phyloP scores from a whole-genome alignment of 2,329 filamentous ascomycete genomes.

The Drechslerella dactyloides region DNA sequence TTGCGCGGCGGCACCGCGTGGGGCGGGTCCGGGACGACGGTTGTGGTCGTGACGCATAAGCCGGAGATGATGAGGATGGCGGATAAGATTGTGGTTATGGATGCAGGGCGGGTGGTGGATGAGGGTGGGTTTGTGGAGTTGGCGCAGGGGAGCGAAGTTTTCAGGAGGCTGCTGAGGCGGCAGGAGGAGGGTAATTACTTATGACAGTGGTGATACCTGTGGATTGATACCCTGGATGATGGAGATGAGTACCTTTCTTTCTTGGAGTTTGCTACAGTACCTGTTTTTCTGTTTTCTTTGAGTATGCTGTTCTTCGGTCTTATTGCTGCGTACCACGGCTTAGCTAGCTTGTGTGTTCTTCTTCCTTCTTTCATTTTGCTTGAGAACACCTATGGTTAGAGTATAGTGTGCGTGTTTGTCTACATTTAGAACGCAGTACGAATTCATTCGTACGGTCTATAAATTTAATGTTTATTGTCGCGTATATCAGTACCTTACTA shows the following conservation, averaged over 20 bases:
- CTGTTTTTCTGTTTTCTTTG: not conserved
- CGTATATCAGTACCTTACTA: too few species aligned
- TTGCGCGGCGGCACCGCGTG: slow-evolving; percentile 57
- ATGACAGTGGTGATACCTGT: slow-evolving; percentile 11
- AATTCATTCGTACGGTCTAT: too few species aligned
- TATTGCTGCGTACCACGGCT: too few species aligned
- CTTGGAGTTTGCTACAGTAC: not conserved
- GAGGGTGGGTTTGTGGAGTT: slow-evolving; percentile 71
- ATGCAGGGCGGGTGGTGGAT: slow-evolving; percentile 71
- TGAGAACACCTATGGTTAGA: too few species aligned
- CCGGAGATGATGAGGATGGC: slow-evolving; percentile 85
- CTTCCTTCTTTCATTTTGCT: too few species aligned
- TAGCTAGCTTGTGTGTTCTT: not conserved
- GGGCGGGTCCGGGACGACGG: slow-evolving; percentile 60
- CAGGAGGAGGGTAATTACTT: slow-evolving; percentile 46
- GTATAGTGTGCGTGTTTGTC: too few species aligned
- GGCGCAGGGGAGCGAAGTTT: slow-evolving; percentile 59
- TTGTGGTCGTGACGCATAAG: slow-evolving; percentile 82
- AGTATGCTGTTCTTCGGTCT: not conserved
- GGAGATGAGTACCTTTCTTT: not conserved
- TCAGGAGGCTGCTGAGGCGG: slow-evolving; percentile 61
- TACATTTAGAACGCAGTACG: too few species aligned
- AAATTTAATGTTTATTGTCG: too few species aligned
- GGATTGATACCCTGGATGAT: slow-evolving; percentile 9
- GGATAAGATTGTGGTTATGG: slow-evolving; percentile 74